Evolutionary conservation across 495 filamentous ascomycete species (phyloP).

Genomic region (Talaromyces wortmannii): DNA sequence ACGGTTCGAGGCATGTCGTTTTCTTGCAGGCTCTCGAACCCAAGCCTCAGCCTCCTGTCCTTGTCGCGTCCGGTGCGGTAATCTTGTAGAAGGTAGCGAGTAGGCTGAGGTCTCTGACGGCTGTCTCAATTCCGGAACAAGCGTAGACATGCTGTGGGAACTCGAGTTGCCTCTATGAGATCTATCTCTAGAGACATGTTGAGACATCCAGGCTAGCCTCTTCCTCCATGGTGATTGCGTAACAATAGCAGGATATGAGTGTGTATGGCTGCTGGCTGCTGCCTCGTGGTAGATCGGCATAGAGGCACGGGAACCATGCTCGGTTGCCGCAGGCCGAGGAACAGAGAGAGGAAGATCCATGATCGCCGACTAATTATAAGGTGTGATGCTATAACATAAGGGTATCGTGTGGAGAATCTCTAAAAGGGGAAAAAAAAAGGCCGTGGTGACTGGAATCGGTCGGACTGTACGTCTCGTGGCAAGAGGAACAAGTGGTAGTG

Average conservation of each 20-base stretch:
- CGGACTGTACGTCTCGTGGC: too few species aligned
- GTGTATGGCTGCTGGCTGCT: background rate
- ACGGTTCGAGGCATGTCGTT: background rate
- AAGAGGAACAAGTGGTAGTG: too few species aligned
- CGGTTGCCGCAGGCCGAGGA: background rate
- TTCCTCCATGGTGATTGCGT: background rate
- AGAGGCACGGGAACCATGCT: background rate
- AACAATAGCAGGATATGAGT: background rate
- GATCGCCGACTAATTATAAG: background rate
- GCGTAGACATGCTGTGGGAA: background rate
- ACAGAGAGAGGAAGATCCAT: background rate
- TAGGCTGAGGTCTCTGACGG: background rate
- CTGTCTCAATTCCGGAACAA: background rate
- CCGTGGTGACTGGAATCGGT: too few species aligned
- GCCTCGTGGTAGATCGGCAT: background rate
- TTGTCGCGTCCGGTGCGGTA: background rate
- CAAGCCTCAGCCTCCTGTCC: background rate
- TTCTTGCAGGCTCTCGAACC: slow-evolving; percentile 1
- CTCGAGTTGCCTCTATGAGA: background rate
- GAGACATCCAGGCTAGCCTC: background rate
- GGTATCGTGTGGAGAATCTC: background rate
- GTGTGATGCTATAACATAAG: background rate
- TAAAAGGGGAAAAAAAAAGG: background rate
- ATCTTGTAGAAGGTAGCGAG: background rate
- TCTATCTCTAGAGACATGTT: background rate